Base-by-base conservation (phyloP, 352 stramenopile genomes). In the Phytophthora ramorum region DNA sequence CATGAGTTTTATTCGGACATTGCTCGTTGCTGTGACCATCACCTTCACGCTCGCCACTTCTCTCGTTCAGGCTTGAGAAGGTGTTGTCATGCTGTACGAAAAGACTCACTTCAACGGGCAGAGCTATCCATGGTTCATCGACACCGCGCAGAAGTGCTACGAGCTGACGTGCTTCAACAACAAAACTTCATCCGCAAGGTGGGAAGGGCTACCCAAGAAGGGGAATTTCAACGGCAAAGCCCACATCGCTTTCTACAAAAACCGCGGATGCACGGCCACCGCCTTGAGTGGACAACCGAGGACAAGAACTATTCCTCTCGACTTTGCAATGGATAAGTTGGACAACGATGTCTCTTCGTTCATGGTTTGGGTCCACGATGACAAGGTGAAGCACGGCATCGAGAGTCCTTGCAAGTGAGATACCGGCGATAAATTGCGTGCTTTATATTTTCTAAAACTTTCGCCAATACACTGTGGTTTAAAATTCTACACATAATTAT, bases 271-370 rank as follows among this genome's bases (percentile, higher is more conserved):
- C 14, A 53, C 34, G 22, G 43, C 22, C 30, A 63, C n/a, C 43
- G 54, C n/a, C 7, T 55, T 12, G 40, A 61, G 26, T 61, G 53
- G 53, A 37, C 40, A 28, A 52, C 53, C 0, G 53, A 61, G 41
- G 28, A 61, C 16, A 45, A 61, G 7, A 52, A 45, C 53, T 35
- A 34, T 22, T n/a, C 41, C 22, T 30, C 10, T 53, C 7, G 44
- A 63, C 32, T 53, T 63, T 22, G 26, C 28, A 2, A 17, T 41
- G 13, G 32, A 63, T 10, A 63, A 63, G 12, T 44, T 58, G n/a
- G 48, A 64, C n/a, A 41, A 51, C 57, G 37, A 37, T 19, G 41
- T 65, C 24, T 58, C 57, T 9, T 59, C 37, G 4, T 65, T 51
- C 37, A 52, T 57, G 37, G 20, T 65, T 38, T 58, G 47, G 19